These are phyloP conservation scores for Hyaloscypha bicolor DNA, from an alignment of 495 filamentous ascomycete species.

Conservation along the genomic window DNA sequence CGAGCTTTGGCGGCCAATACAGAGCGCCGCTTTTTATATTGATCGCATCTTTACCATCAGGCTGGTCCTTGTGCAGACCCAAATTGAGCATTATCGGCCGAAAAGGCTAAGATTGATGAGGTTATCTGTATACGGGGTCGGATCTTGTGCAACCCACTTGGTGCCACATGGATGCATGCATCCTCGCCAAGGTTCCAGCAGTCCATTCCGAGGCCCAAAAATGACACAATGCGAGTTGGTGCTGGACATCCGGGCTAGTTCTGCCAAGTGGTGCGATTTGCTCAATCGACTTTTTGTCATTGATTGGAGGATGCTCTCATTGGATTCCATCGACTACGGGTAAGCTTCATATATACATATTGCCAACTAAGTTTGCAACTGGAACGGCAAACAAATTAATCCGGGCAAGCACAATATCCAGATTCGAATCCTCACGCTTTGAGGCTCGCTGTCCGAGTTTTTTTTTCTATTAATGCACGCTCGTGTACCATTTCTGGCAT, in stretches of 20 bases:
- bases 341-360: background rate
- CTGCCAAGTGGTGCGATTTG: background rate
- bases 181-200: background rate
- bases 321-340: background rate
- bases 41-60: too few species aligned
- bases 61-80: too few species aligned
- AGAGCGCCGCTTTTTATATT: too few species aligned
- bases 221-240: background rate
- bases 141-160: background rate
- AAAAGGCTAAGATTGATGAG: background rate
- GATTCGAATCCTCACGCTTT: background rate
- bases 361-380: background rate
- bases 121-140: background rate
- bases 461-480: background rate
- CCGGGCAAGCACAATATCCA: background rate
- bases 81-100: background rate
- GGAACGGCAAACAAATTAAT: background rate
- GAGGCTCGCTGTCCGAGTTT: background rate
- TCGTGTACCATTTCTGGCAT: background rate
- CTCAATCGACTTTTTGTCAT: background rate
- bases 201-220: background rate
- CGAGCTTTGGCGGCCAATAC: too few species aligned
- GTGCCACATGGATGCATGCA: background rate
- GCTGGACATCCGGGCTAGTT: background rate
- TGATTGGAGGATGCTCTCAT: background rate